Conservation (phyloP, 2,329 filamentous ascomycete species). For the Hypoxylon sp. region DNA sequence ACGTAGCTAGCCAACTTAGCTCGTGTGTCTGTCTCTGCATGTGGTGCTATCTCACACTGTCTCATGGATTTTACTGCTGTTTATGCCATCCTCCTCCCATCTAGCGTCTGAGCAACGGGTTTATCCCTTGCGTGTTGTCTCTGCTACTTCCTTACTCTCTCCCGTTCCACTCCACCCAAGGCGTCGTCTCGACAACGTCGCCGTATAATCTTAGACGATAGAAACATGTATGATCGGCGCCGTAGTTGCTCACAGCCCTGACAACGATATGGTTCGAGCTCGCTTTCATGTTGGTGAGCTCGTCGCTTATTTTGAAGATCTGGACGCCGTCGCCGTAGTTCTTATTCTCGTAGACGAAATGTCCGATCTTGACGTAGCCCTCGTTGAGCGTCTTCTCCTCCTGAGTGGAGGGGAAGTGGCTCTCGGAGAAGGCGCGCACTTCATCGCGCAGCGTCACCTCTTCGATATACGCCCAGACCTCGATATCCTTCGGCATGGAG, state of each 20-base stretch:
- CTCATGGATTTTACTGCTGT: not conserved
- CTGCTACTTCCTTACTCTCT: not conserved
- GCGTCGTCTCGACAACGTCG: conserved; percentile 49
- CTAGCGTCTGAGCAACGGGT: not conserved
- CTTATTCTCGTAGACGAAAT: conserved; percentile 67
- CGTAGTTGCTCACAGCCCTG: conserved; percentile 71
- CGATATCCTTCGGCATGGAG: conserved; percentile 76
- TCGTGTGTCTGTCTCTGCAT: not conserved
- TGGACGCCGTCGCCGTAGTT: conserved; percentile 63
- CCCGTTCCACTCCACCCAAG: conserved; percentile 1
- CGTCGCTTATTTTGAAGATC: conserved; percentile 66
- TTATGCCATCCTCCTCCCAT: not conserved
- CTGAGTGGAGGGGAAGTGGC: conserved; percentile 57
- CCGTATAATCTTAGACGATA: conserved; percentile 75
- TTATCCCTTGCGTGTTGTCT: not conserved
- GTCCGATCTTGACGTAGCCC: conserved; percentile 70
- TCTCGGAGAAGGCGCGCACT: conserved; percentile 61
- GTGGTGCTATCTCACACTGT: not conserved
- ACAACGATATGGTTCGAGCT: conserved; percentile 68
- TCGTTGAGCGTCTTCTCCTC: conserved; percentile 52
- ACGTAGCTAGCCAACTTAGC: not conserved
- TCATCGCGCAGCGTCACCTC: conserved; percentile 60
- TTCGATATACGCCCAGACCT: conserved; percentile 75
- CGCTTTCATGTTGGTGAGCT: conserved; percentile 64
- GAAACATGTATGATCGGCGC: conserved; percentile 74